Base-by-base conservation (phyloP, 306 rosid species). In the Cucumis melo region DNA sequence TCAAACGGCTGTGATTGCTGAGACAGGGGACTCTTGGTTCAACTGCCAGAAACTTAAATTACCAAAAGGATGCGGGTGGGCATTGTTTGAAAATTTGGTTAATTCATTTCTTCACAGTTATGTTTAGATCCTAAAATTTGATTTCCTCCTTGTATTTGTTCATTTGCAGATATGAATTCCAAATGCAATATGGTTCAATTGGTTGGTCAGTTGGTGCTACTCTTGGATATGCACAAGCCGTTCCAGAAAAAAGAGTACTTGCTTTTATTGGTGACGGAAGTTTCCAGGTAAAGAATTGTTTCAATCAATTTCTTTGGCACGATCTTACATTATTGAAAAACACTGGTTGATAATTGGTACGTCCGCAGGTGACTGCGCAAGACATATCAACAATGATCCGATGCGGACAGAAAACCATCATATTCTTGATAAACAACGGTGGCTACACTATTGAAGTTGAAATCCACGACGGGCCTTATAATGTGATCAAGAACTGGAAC, bases 171-270 rank as follows among this genome's bases (percentile, higher is more conserved):
- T 89, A 89, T 42, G 93, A 89, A 81, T 89, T 89, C 79, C 93
- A 88, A 78, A 86, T 88, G 91, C 92, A 88, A 72, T 88, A 88
- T 82, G 91, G 91, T 7, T 87, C 91, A 16, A 87, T 87, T 34
- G 89, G 91, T 73, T 87, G 91, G 91, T 87, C 87, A 7, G 91
- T 88, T 70, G 91, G 91, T 10, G 91, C 91, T 53, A 88, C 91
- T 57, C 91, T 88, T 74, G 91, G 91, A 6, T 88, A 88, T 82
- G 91, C 89, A 3, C 89, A 88, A 16, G 86, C 91, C 59, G 84
- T 88, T 32, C 89, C 85, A 0, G 77, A 82, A 36, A 88, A 88
- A 78, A 75, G 91, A 57, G 88, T 88, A 20, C 80, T 86, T 81
- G 83, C 91, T 44, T 88, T 81, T 75, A 89, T 88, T 73, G 92